A percentile compares a stretch with the other conserved stretches of the same genome.
Conservation (phyloP, 1,139 yeast species). For the Taphrina deformans region DNA sequence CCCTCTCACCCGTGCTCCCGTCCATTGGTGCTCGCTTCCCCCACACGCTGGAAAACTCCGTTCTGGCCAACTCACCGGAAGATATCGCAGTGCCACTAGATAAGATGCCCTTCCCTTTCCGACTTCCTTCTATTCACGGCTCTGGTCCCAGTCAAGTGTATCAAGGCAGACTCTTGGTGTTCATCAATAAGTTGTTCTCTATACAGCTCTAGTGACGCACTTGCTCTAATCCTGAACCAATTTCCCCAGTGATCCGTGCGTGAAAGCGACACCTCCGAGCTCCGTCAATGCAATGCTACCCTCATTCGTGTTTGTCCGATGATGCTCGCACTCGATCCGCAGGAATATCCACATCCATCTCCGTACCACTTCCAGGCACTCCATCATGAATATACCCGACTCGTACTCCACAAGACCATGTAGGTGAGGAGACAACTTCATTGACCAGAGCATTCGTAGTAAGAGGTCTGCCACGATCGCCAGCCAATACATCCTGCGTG, state of each 20-base stretch:
- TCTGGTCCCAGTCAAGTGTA: too few relatives aligned
- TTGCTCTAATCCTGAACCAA: constrained; percentile 6
- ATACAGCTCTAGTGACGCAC: background rate
- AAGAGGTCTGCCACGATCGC: constrained; percentile 10
- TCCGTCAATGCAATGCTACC: constrained; percentile 20
- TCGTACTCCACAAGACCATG: constrained; percentile 51
- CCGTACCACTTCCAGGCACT: constrained; percentile 71
- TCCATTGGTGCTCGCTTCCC: background rate
- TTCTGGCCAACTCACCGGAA: background rate
- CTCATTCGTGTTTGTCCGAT: background rate
- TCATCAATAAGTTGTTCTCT: too few relatives aligned
- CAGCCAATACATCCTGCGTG: background rate
- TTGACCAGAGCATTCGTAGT: constrained; percentile 63
- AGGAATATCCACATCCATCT: constrained; percentile 88
- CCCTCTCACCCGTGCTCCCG: background rate
- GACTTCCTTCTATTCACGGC: background rate
- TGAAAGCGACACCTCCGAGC: constrained; percentile 23
- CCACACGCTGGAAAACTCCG: background rate
- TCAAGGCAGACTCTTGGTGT: too few relatives aligned
- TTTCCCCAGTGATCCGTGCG: background rate
- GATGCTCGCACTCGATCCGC: constrained; percentile 57
- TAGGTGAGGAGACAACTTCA: constrained; percentile 50
- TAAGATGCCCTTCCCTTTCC: background rate
- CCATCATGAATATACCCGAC: constrained; percentile 56
- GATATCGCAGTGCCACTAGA: background rate